phyloP scores from a whole-genome alignment of 1,284 basidiomycete genomes.

The Golubevia pallescens region DNA sequence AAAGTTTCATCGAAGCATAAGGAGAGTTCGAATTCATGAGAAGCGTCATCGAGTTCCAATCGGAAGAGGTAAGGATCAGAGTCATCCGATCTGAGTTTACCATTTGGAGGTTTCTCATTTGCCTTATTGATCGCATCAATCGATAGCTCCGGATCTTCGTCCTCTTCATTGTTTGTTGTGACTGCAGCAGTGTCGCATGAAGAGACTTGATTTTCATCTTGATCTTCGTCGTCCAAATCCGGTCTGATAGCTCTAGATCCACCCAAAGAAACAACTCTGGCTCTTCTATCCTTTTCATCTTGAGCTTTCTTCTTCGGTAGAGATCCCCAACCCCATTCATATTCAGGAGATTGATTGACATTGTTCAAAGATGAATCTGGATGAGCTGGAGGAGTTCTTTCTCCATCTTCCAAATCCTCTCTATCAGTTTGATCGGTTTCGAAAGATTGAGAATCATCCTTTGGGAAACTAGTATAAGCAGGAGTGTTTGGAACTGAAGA shows the following conservation, averaged over 20 bases:
- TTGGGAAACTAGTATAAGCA: neutral
- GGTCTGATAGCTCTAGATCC: neutral
- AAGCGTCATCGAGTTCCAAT: conserved; percentile 65
- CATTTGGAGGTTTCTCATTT: conserved; percentile 14
- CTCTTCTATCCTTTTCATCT: neutral
- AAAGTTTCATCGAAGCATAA: conserved; percentile 34
- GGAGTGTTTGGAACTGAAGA: neutral
- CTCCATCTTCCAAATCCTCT: neutral
- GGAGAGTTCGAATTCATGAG: conserved; percentile 68
- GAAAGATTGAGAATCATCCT: neutral
- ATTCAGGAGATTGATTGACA: conserved; percentile 3
- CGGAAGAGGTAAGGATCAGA: conserved; percentile 67
- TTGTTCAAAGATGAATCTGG: neutral
- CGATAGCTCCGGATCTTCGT: conserved; percentile 7
- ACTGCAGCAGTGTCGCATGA: neutral
- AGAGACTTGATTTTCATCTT: neutral
- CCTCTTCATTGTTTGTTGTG: conserved; percentile 5
- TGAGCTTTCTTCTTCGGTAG: neutral
- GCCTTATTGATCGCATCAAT: too few relatives aligned
- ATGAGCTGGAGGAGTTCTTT: neutral
- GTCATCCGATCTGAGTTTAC: conserved; percentile 65
- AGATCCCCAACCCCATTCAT: conserved; percentile 12
- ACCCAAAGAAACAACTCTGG: neutral
- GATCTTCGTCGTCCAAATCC: neutral
- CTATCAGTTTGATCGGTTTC: neutral